Evolutionary conservation across 768 basidiomycete species (phyloP), one percentile per base, ranked within the genome.

Genomic region (Amanita thiersii): DNA sequence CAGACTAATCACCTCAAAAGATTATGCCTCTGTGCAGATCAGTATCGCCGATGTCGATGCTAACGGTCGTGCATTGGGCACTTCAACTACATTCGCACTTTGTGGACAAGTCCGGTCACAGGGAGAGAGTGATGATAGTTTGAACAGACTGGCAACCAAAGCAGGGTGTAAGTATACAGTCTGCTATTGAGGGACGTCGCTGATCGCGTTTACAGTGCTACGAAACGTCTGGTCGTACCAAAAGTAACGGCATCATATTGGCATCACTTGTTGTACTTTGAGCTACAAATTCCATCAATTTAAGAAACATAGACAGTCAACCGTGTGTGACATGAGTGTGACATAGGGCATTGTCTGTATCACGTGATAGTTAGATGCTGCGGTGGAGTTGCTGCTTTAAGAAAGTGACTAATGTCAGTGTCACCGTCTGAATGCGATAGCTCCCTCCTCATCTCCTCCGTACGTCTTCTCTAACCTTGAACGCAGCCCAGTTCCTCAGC

Each of bases 21-120:
- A 99, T 69, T 90, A 98, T 62, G 94, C 96, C 25, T 96, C 93
- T 23, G 92, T 99, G 58, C 96, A 99, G 63, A 82, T 99, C 64
- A 86, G 81, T 66, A 74, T 99, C 54, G 86, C 75, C 47, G 94
- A 98, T 56, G 96, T 99, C 57, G 93, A 98, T 59, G 78, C 83
- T 52, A 78, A 77, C 40, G 93, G 92, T 60, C 77, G 77, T 54
- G 88, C 88, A 11, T 63, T 86, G 52, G 59, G 62, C 57, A 86
- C 86, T 36, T 78, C 79, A 47, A 92, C 91, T 46, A 87, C 91
- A 44, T 96, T 97, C 58, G 96, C 93, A 32, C 81, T 99, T 43
- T 91, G 81, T 62, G 96, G 96, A 37, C 81, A 83, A 57, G 90
- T 99, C 53, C 78, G 96, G 55, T 86, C 90, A 50, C 84, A 86